Conservation (phyloP, 345 rosid species). For the Eucalyptus erythrocorys region DNA sequence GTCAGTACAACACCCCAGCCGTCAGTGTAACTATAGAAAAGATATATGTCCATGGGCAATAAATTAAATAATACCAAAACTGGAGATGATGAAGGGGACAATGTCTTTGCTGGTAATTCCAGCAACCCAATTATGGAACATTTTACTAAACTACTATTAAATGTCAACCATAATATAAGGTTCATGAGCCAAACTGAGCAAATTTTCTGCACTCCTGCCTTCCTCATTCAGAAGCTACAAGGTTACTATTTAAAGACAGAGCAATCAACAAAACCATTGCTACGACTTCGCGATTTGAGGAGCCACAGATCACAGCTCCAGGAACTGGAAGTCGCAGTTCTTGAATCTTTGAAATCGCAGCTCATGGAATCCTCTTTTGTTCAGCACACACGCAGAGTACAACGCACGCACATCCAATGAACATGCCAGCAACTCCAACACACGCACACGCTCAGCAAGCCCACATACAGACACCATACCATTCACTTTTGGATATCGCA, state of each 20-base stretch:
- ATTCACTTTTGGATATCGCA: no score
- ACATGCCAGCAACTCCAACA: no score
- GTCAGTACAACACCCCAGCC: neutral
- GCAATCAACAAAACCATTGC: neutral
- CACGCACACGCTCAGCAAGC: rapidly evolving
- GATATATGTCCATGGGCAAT: rapidly evolving
- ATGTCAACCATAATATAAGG: neutral
- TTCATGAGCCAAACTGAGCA: neutral
- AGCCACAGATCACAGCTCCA: no score
- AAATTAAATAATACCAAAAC: neutral
- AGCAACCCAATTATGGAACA: no score
- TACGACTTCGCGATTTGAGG: no score
- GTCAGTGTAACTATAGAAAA: rapidly evolving
- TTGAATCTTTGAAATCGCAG: neutral
- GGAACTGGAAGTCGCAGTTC: neutral
- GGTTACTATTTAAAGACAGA: neutral
- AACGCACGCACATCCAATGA: neutral
- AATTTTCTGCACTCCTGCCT: rapidly evolving
- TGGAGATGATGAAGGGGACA: neutral
- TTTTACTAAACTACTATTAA: no score
- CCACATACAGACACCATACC: rapidly evolving
- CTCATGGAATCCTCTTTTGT: neutral
- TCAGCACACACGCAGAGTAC: rapidly evolving
- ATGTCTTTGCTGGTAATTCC: neutral
- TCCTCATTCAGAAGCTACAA: no score